These are phyloP conservation scores for Diversispora eburnea DNA, from an alignment of 192 early-diverging fungal species.

Conservation along the genomic window DNA sequence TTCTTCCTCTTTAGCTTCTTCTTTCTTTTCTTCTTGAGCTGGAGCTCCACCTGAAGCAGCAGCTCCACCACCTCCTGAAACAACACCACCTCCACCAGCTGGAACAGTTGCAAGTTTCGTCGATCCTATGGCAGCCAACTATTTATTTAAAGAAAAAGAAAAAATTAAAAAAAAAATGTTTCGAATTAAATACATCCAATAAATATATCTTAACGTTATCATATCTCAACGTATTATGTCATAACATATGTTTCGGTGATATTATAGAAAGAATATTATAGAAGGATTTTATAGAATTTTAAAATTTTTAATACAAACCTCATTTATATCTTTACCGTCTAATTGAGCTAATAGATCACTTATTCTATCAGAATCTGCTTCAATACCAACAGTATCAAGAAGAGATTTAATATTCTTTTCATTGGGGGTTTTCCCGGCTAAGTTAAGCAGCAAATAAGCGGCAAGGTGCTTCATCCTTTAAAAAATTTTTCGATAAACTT, in stretches of 20 bases:
- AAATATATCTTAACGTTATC: not conserved
- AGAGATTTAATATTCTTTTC: slow-evolving; percentile 77
- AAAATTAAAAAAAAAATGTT: slow-evolving; percentile 13
- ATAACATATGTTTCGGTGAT: too few relatives aligned
- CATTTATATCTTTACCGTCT: slow-evolving; percentile 83
- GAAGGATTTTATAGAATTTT: not conserved
- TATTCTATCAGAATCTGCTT: slow-evolving; percentile 81
- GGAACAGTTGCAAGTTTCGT: slow-evolving; percentile 93
- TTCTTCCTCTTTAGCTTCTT: slow-evolving; percentile 88
- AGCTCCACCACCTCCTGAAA: slow-evolving; percentile 62
- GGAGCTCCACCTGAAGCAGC: slow-evolving; percentile 47
- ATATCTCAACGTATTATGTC: not conserved
- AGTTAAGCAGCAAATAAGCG: slow-evolving; percentile 92
- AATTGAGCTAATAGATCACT: slow-evolving; percentile 75
- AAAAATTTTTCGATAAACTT: too few relatives aligned
- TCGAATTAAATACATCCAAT: slow-evolving; percentile 1
- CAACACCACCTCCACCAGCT: slow-evolving; percentile 80
- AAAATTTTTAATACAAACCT: slow-evolving; percentile 48
- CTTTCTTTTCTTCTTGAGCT: slow-evolving; percentile 71
- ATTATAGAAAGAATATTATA: too few relatives aligned
- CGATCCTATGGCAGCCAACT: slow-evolving; percentile 89
- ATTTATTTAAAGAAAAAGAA: not conserved
- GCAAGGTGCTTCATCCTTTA: slow-evolving; percentile 91
- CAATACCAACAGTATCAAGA: slow-evolving; percentile 87
- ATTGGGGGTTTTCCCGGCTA: slow-evolving; percentile 84